These are phyloP conservation scores for Coemansia sp. DNA, from an alignment of 192 early-diverging fungal species.

Conservation along the genomic window DNA sequence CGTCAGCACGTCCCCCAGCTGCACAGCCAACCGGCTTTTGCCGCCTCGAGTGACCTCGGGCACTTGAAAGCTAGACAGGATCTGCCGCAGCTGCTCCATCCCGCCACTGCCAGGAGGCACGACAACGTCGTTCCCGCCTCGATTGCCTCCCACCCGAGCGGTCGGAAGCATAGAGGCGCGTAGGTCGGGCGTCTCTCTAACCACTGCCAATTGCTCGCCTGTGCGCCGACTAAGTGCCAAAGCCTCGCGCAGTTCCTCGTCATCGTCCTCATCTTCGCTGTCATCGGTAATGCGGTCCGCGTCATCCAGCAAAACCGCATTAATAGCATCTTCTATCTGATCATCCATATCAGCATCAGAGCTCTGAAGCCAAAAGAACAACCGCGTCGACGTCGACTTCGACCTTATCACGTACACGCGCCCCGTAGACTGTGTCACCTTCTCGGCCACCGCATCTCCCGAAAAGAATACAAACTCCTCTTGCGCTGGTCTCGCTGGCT, in stretches of 20 bases:
- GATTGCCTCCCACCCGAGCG: conserved; percentile 36
- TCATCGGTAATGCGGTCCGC: conserved; percentile 15
- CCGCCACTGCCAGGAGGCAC: conserved; percentile 17
- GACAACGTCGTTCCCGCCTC: conserved; percentile 32
- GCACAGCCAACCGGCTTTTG: background rate
- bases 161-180: conserved; percentile 9
- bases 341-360: conserved; percentile 59
- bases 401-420: conserved; percentile 82
- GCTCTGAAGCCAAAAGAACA: conserved; percentile 87
- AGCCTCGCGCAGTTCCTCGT: conserved; percentile 25
- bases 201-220: conserved; percentile 39
- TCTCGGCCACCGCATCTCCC: conserved; percentile 71
- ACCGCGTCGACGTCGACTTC: conserved; percentile 70
- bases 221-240: conserved; percentile 30
- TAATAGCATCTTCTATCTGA: conserved; percentile 58
- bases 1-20: conserved; percentile 47
- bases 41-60: conserved; percentile 7
- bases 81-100: conserved; percentile 30
- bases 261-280: conserved; percentile 8
- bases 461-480: conserved; percentile 76
- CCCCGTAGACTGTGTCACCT: conserved; percentile 55
- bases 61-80: conserved; percentile 29
- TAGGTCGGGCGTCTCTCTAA: conserved; percentile 19
- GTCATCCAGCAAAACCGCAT: conserved; percentile 55
- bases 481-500: background rate